Percentiles rank a stretch among this genome's conserved stretches.
Evolutionary conservation across 352 stramenopile genomes (phyloP).

Genomic region (Thalassiosira delicatula): DNA sequence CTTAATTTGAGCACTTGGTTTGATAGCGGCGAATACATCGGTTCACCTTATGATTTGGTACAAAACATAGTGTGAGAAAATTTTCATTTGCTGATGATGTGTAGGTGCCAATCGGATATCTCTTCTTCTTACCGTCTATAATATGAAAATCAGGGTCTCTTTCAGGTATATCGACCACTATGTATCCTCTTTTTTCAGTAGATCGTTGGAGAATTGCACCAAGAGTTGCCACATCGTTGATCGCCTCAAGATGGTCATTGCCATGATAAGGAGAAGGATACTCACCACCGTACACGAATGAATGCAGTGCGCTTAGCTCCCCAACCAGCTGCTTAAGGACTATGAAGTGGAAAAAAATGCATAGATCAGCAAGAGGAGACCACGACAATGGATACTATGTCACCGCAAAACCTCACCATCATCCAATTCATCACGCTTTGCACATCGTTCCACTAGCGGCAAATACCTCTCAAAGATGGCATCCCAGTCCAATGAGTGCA

Average conservation of each 20-base stretch:
- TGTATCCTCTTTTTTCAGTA: slow-evolving; percentile 72
- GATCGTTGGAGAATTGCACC: slow-evolving; percentile 67
- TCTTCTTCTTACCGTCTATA: slow-evolving; percentile 66
- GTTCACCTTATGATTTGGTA: too few relatives aligned
- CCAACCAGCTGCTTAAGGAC: slow-evolving; percentile 78
- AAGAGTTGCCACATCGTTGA: slow-evolving; percentile 69
- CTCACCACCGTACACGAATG: slow-evolving; percentile 82
- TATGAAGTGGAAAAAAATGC: neutral
- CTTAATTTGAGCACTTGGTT: slow-evolving; percentile 56
- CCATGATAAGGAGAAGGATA: slow-evolving; percentile 64
- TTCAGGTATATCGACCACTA: slow-evolving; percentile 64
- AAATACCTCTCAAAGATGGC: slow-evolving; percentile 72
- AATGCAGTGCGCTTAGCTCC: slow-evolving; percentile 78
- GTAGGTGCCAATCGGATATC: too few relatives aligned
- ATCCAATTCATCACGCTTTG: slow-evolving; percentile 78
- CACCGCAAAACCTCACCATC: slow-evolving; percentile 38
- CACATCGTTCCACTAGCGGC: slow-evolving; percentile 68
- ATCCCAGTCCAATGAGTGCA: slow-evolving; percentile 74
- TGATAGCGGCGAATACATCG: slow-evolving; percentile 73
- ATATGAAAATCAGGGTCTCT: slow-evolving; percentile 76
- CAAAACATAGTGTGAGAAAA: too few relatives aligned
- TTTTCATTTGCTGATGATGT: too few relatives aligned
- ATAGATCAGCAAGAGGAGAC: slow-evolving; percentile 1
- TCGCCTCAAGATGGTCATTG: slow-evolving; percentile 17
- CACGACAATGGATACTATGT: too few relatives aligned